Evolutionary conservation across 441 rosid species (phyloP), one percentile per base, ranked within the genome.

Genomic region (Macaranga tanarius): DNA sequence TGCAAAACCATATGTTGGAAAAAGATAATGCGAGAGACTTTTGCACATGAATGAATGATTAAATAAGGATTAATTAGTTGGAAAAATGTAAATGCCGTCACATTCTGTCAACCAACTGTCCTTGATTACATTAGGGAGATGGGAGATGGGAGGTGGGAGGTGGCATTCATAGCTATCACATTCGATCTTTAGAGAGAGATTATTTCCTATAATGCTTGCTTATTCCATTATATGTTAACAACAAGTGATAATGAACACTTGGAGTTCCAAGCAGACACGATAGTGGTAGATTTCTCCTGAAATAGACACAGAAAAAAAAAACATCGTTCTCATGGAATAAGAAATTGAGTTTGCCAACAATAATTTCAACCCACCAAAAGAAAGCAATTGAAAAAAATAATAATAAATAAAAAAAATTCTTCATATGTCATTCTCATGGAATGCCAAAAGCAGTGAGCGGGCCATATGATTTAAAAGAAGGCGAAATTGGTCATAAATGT

Each of bases 71-170:
- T 52, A 54, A 68, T 74, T 52, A 61, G 68, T 51, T 61, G 62
- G 62, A 55, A 19, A 67, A 67, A 20, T 60, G 58, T 28, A 59
- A 74, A 59, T 64, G 72, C 66, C 23, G 57, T 74, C 77, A 38
- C 44, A 60, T 38, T 67, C 48, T 50, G 62, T 68, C 69, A 74
- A 20, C 73, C 22, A 62, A 74, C 62, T 2, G 19, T 44, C 17
- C 1, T 52, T 52, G 26, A 69, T 52, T 62, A 40, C 51, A 48
- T 50, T 54, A 40, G 51, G 66, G 57, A 16, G 64, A 20, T 15
- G 23, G 59, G 40, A 34, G 38, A 34, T 34, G 38, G 38, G 5
- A 1, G 64, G 15, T 15, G 23, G 59, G 25, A 47, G 76, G 66
- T 34, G 66, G 71, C 66, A 73, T 73, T 73, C 12, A 73, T 44